phyloP scores from a whole-genome alignment of 23 red algal species.

The Gracilaria vermiculophylla region DNA sequence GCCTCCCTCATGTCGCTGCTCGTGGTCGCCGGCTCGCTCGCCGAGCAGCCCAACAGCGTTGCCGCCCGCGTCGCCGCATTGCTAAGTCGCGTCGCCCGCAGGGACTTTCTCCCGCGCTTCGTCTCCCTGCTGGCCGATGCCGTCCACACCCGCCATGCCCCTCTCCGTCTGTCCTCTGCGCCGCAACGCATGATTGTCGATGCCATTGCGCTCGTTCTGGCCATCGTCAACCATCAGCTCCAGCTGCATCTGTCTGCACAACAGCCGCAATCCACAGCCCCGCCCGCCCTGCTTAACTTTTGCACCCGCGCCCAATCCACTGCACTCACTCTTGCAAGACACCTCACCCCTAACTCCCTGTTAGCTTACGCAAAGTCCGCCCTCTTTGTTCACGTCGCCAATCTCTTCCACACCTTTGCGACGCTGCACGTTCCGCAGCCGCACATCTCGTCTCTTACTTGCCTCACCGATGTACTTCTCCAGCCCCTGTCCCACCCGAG shows the following conservation, averaged over 20 bases:
- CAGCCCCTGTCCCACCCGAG: neutral
- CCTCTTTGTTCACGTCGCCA: neutral
- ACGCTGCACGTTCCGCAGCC: neutral
- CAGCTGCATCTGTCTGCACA: neutral
- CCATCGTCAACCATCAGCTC: neutral
- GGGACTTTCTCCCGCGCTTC: neutral
- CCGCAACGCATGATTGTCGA: constrained; percentile 2
- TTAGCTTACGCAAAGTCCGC: neutral
- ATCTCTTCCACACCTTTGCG: neutral
- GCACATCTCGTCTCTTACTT: neutral
- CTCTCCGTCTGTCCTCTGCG: neutral
- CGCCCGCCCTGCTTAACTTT: neutral
- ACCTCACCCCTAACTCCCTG: neutral
- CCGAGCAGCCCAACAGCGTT: no score
- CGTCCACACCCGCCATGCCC: neutral
- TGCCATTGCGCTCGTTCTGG: constrained; percentile 3
- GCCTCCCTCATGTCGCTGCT: neutral
- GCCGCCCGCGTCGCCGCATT: neutral
- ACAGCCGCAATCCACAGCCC: neutral
- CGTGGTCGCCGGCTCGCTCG: neutral
- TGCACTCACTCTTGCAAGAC: neutral
- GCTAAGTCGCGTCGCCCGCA: neutral
- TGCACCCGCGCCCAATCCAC: neutral
- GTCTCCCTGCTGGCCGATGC: neutral
- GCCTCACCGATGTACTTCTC: neutral